Conservation (phyloP, 805 yeast species). For the Candida michaelii region DNA sequence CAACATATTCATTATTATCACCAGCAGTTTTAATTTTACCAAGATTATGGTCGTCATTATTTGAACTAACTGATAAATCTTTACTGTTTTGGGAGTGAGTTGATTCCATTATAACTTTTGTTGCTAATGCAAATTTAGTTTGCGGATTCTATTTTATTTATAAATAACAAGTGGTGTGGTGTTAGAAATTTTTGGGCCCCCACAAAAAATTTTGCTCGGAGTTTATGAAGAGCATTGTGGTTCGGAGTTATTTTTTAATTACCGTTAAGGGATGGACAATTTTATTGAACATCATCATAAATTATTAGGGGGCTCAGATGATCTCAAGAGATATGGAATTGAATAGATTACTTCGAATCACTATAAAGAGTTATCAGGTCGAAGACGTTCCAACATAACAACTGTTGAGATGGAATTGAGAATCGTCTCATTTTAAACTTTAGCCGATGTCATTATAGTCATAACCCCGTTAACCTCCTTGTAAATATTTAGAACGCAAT, state of each 20-base stretch:
- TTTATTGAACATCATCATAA: too few relatives aligned
- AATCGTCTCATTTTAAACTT: not conserved
- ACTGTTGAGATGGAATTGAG: too few relatives aligned
- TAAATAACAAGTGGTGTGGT: conserved; percentile 3
- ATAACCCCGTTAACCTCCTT: not conserved
- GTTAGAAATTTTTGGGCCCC: conserved; percentile 5
- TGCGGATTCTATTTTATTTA: not conserved
- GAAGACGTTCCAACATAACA: too few relatives aligned
- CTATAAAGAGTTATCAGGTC: too few relatives aligned
- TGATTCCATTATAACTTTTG: conserved; percentile 9
- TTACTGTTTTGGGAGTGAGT: conserved; percentile 19
- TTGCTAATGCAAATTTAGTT: not conserved
- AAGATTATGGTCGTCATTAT: conserved; percentile 12
- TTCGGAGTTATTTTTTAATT: not conserved
- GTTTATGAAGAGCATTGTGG: not conserved
- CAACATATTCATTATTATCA: conserved; percentile 35
- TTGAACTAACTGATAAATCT: conserved; percentile 13
- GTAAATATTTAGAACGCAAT: not conserved
- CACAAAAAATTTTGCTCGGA: conserved; percentile 3
- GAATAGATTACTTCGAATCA: too few relatives aligned
- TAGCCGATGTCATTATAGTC: not conserved
- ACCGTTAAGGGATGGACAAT: not conserved
- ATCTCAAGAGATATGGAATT: too few relatives aligned
- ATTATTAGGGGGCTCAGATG: too few relatives aligned
- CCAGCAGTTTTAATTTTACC: conserved; percentile 33